Conservation (phyloP, 1,284 basidiomycete genomes). For the Coriolopsis trogii region DNA sequence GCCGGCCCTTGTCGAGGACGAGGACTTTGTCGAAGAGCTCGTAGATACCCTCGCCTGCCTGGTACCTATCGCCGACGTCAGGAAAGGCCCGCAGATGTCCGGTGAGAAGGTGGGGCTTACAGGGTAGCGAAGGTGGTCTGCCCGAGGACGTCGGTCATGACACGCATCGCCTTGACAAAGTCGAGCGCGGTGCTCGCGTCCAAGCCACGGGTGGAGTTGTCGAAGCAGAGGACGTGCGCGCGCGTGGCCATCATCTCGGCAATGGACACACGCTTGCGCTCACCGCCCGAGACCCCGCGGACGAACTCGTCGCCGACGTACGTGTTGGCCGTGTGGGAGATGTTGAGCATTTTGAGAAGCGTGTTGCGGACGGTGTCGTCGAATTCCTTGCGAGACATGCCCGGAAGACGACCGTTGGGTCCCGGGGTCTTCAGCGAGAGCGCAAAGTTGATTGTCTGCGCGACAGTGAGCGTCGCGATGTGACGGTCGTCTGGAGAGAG, state of each 20-base stretch:
- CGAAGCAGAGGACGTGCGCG: slow-evolving; percentile 80
- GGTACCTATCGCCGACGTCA: slow-evolving; percentile 55
- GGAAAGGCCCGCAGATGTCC: neutral
- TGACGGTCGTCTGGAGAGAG: slow-evolving; percentile 66
- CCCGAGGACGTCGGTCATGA: slow-evolving; percentile 77
- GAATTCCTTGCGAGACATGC: slow-evolving; percentile 63
- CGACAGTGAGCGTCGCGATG: slow-evolving; percentile 77
- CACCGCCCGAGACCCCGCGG: slow-evolving; percentile 86
- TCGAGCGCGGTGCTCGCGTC: slow-evolving; percentile 88
- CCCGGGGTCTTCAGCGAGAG: slow-evolving; percentile 71
- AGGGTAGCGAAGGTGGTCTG: slow-evolving; percentile 81
- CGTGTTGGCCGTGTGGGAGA: slow-evolving; percentile 75
- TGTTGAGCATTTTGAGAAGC: slow-evolving; percentile 79
- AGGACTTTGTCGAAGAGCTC: slow-evolving; percentile 65
- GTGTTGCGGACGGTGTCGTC: slow-evolving; percentile 59
- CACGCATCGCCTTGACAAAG: slow-evolving; percentile 72
- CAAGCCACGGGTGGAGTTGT: slow-evolving; percentile 84
- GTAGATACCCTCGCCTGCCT: slow-evolving; percentile 80
- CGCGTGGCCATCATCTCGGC: slow-evolving; percentile 85
- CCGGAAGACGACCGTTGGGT: slow-evolving; percentile 70
- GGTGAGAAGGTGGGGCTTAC: slow-evolving; percentile 40
- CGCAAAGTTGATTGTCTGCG: slow-evolving; percentile 70
- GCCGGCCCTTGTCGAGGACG: slow-evolving; percentile 81
- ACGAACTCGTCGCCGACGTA: slow-evolving; percentile 86
- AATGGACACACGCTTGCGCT: slow-evolving; percentile 86